Evolutionary conservation across 2,329 filamentous ascomycete species (phyloP).

Genomic region (Phialophora verrucosa): DNA sequence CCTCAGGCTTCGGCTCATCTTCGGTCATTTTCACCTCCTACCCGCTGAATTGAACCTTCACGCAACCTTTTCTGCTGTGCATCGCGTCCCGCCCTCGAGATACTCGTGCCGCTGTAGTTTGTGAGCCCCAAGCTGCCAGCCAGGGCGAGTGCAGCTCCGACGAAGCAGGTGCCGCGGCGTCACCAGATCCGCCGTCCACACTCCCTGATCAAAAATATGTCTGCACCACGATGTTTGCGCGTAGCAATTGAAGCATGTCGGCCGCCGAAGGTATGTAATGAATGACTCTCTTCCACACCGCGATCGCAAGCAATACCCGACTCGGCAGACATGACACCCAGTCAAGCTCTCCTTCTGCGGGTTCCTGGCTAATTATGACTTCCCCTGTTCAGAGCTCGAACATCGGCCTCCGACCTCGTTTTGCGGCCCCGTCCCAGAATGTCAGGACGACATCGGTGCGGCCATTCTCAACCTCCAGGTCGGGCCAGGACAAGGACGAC

Average conservation of each 20-base stretch:
- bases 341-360: not conserved
- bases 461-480: constrained; percentile 22
- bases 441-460: not conserved
- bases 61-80: not conserved
- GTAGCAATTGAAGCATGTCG: constrained; percentile 37
- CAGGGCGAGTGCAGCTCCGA: not conserved
- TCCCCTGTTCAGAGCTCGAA: constrained; percentile 11
- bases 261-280: constrained; percentile 33
- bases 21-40: not conserved
- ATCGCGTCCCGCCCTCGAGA: not conserved
- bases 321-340: not conserved
- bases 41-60: not conserved
- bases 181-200: not conserved
- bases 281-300: not conserved
- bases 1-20: not conserved
- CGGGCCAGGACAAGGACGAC: constrained; percentile 10
- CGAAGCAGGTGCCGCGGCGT: not conserved
- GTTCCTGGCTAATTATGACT: not conserved
- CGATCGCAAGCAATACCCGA: too few species aligned
- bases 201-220: constrained; percentile 22
- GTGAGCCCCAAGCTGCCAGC: not conserved
- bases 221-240: constrained; percentile 34
- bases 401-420: constrained; percentile 11
- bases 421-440: constrained; percentile 5
- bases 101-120: not conserved